These are phyloP conservation scores for Solanum hybrid DNA, from an alignment of 305 asterid species.

Conservation along the genomic window DNA sequence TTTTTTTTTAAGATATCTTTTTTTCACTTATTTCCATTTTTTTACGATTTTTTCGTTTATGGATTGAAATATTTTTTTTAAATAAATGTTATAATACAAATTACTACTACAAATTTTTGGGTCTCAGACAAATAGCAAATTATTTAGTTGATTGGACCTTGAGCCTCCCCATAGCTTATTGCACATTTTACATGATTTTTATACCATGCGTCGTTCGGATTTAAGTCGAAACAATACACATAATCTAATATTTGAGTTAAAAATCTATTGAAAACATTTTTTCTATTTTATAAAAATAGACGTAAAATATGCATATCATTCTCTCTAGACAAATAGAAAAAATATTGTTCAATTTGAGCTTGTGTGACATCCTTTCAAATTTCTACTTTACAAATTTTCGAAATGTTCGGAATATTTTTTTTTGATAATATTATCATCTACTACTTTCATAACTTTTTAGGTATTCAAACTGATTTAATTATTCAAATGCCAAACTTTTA, in stretches of 20 bases:
- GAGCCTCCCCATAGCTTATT: not conserved
- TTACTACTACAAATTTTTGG: not conserved
- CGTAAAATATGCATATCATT: too few species aligned
- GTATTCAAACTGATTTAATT: not conserved
- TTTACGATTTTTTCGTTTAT: too few species aligned
- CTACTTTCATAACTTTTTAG: not conserved
- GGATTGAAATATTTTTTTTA: not conserved
- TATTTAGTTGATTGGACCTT: not conserved
- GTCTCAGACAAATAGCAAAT: not conserved
- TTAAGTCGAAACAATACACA: too few species aligned
- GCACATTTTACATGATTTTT: not conserved
- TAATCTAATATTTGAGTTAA: fast-evolving
- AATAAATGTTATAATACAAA: not conserved
- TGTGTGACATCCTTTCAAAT: not conserved
- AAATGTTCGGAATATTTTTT: not conserved
- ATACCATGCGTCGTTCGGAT: too few species aligned
- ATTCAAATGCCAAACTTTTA: not conserved
- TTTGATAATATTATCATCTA: not conserved
- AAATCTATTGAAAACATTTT: too few species aligned
- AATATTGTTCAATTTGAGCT: not conserved
- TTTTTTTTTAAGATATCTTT: too few species aligned
- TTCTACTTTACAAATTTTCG: not conserved
- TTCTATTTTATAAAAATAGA: too few species aligned
- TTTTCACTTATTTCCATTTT: too few species aligned
- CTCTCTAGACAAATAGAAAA: not conserved